These are phyloP conservation scores for Aspergillus caelatus DNA, from an alignment of 2,329 filamentous ascomycete genomes.

Conservation along the genomic window DNA sequence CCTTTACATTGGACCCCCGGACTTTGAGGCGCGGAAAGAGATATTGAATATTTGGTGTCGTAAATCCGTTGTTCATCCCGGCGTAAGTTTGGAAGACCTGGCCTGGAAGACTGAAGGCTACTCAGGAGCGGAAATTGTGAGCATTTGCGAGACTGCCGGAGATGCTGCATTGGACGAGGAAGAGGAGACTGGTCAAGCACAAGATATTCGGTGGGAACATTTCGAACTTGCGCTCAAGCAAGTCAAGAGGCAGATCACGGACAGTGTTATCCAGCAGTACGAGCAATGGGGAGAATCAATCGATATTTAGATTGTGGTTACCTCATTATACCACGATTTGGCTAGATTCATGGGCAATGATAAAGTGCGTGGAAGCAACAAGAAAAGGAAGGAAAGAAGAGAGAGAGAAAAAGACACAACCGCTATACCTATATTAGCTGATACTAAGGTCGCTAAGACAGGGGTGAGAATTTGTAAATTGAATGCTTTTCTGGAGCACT, in stretches of 20 bases:
- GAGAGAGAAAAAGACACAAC: no score
- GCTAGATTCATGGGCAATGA: background rate
- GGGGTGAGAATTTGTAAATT: background rate
- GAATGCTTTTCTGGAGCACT: background rate
- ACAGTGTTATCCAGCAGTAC: constrained; percentile 61
- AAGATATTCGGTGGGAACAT: constrained; percentile 44
- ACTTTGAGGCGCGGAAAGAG: constrained; percentile 70
- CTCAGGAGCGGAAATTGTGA: constrained; percentile 81
- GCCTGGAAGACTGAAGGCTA: constrained; percentile 72
- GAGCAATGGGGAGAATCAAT: constrained; percentile 53
- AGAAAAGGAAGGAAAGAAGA: background rate
- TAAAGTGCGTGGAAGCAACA: background rate
- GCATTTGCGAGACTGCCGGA: constrained; percentile 57
- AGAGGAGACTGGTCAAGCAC: constrained; percentile 44
- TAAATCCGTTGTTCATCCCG: constrained; percentile 61
- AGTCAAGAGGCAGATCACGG: constrained; percentile 62
- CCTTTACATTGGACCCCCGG: constrained; percentile 83
- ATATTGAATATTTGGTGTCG: constrained; percentile 72
- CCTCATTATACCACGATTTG: background rate
- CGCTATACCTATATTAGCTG: background rate
- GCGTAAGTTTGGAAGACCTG: constrained; percentile 68
- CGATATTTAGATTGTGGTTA: constrained; percentile 13
- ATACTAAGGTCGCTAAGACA: background rate
- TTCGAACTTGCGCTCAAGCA: constrained; percentile 47
- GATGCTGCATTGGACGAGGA: constrained; percentile 57